A percentile compares a stretch with the other conserved stretches of the same genome.
phyloP scores from a whole-genome alignment of 169 alveolate species.

The Babesia divergens region DNA sequence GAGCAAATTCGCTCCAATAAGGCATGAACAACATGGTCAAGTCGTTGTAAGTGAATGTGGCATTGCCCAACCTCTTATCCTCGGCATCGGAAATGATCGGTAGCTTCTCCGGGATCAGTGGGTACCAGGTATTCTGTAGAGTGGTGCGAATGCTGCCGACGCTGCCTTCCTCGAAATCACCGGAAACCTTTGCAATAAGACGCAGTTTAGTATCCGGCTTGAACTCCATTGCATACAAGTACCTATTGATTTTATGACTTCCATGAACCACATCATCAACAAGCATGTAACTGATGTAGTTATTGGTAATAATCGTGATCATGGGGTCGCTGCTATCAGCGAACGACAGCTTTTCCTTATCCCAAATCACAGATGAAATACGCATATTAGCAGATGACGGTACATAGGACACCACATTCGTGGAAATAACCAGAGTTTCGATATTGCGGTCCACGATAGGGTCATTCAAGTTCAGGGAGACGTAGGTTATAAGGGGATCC shows the following conservation, averaged over 20 bases:
- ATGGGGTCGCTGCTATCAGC: constrained; percentile 11
- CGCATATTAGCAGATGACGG: constrained; percentile 10
- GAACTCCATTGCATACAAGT: constrained; percentile 24
- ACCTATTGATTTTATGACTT: background rate
- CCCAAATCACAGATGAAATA: constrained; percentile 15
- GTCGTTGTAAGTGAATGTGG: background rate
- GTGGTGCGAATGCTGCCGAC: background rate
- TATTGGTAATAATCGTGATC: constrained; percentile 2
- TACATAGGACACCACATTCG: constrained; percentile 6
- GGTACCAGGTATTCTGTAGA: constrained; percentile 6
- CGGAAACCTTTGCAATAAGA: background rate
- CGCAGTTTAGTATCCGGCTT: background rate
- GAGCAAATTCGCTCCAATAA: background rate
- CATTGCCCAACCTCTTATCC: constrained; percentile 6
- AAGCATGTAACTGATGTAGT: constrained; percentile 11
- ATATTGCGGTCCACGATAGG: constrained; percentile 7
- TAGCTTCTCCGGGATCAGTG: background rate
- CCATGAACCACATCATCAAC: constrained; percentile 26
- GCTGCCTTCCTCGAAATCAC: background rate
- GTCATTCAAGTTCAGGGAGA: constrained; percentile 32
- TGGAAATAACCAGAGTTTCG: constrained; percentile 17
- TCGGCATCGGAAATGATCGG: constrained; percentile 1
- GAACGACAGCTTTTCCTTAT: background rate
- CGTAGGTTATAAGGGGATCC: background rate
- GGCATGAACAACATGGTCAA: background rate